Conservation (phyloP, 768 basidiomycete genomes). For the Pleurotus djamor region DNA sequence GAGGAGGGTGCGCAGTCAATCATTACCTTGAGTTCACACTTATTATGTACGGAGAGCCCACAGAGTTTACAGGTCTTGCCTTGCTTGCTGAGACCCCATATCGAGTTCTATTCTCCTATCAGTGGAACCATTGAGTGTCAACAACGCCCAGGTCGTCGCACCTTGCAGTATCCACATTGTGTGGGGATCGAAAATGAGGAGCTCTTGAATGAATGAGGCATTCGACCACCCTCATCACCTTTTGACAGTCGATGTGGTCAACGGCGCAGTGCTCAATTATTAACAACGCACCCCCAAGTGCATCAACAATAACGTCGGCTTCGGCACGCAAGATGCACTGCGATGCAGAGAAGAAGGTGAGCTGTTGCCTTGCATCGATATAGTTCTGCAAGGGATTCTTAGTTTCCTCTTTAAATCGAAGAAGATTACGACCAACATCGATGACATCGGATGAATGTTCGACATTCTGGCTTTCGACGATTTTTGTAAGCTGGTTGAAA, state of each 20-base stretch:
- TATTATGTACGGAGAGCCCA: slow-evolving; percentile 76
- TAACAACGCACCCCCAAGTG: slow-evolving; percentile 57
- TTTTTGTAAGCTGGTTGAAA: slow-evolving; percentile 42
- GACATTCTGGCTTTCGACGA: slow-evolving; percentile 44
- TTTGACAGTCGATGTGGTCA: slow-evolving; percentile 11
- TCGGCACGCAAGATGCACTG: slow-evolving; percentile 62
- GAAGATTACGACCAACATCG: slow-evolving; percentile 59
- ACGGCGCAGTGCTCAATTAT: background rate
- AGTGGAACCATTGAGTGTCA: background rate
- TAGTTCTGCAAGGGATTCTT: slow-evolving; percentile 42
- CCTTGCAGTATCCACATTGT: slow-evolving; percentile 81
- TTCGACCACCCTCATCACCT: slow-evolving; percentile 75
- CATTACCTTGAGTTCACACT: slow-evolving; percentile 81
- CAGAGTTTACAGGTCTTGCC: slow-evolving; percentile 83
- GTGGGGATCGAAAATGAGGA: slow-evolving; percentile 87
- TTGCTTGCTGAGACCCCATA: slow-evolving; percentile 86
- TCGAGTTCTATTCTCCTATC: slow-evolving; percentile 53
- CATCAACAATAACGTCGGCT: slow-evolving; percentile 53
- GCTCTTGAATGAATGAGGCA: slow-evolving; percentile 80
- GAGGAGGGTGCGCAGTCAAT: background rate
- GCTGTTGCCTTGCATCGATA: slow-evolving; percentile 62
- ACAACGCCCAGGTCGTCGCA: slow-evolving; percentile 16
- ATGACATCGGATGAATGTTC: slow-evolving; percentile 52
- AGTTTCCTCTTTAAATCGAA: slow-evolving; percentile 13
- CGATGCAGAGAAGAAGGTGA: slow-evolving; percentile 50